Conservation (phyloP, 2,329 filamentous ascomycete genomes). For the Aplosporella prunicola region DNA sequence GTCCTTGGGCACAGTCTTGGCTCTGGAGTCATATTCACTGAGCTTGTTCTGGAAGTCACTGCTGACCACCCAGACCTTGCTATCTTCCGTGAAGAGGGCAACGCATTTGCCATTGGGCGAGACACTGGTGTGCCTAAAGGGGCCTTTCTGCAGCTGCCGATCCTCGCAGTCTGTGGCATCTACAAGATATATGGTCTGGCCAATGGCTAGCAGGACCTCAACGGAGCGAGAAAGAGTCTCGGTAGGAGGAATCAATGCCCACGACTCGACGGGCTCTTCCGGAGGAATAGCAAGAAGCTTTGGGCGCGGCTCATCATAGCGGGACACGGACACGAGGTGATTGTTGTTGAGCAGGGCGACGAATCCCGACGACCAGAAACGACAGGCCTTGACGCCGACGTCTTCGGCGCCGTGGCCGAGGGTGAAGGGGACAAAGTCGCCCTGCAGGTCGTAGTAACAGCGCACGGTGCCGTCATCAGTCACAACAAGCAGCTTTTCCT, state of each 20-base stretch:
- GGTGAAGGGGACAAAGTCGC: constrained; percentile 90
- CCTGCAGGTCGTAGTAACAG: constrained; percentile 84
- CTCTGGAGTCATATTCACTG: constrained; percentile 83
- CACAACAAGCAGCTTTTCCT: constrained; percentile 82
- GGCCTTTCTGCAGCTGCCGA: constrained; percentile 79
- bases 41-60: constrained; percentile 90
- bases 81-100: constrained; percentile 75
- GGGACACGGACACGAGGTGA: constrained; percentile 72
- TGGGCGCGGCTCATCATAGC: constrained; percentile 83
- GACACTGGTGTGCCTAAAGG: constrained; percentile 81
- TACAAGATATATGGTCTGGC: constrained; percentile 72
- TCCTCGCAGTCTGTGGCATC: constrained; percentile 89
- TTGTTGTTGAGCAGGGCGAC: constrained; percentile 88
- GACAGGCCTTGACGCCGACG: constrained; percentile 76
- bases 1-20: constrained; percentile 74
- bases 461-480: constrained; percentile 83
- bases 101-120: constrained; percentile 86
- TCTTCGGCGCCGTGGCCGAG: constrained; percentile 85
- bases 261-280: constrained; percentile 71
- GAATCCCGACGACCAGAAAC: constrained; percentile 87
- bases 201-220: constrained; percentile 80
- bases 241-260: constrained; percentile 79
- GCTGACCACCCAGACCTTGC: constrained; percentile 79
- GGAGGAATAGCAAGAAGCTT: constrained; percentile 69
- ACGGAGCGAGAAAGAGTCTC: constrained; percentile 88